These are phyloP conservation scores for Calonectria crousiana DNA, from an alignment of 2,329 filamentous ascomycete species.

Conservation along the genomic window DNA sequence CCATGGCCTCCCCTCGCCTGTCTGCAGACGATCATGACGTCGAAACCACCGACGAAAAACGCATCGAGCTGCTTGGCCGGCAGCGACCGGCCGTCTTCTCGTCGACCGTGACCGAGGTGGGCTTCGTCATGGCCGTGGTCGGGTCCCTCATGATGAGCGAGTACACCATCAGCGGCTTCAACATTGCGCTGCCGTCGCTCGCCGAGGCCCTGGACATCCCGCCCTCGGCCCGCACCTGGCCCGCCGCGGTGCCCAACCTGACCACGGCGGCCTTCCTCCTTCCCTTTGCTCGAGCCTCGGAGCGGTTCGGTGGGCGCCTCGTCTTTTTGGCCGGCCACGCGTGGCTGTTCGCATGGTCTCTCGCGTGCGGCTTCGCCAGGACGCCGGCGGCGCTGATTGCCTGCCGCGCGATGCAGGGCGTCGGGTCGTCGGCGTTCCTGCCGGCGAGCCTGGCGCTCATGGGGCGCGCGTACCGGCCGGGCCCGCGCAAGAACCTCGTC, in stretches of 20 bases:
- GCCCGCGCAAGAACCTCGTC: constrained; percentile 78
- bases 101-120: constrained; percentile 65
- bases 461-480: constrained; percentile 76
- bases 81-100: constrained; percentile 69
- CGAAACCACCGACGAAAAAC: constrained; percentile 29
- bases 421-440: constrained; percentile 76
- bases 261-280: constrained; percentile 70
- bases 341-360: constrained; percentile 76
- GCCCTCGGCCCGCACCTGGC: constrained; percentile 72
- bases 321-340: constrained; percentile 69
- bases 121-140: constrained; percentile 73
- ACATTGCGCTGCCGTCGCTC: constrained; percentile 77
- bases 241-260: constrained; percentile 70
- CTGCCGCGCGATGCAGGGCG: constrained; percentile 78
- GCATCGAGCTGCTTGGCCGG: constrained; percentile 71
- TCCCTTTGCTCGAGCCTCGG: constrained; percentile 69
- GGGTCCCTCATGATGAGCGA: constrained; percentile 76
- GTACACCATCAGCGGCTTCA: constrained; percentile 83
- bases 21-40: background rate
- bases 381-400: constrained; percentile 77
- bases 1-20: background rate
- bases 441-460: constrained; percentile 78
- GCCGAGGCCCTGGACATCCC: constrained; percentile 74
- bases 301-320: constrained; percentile 71
- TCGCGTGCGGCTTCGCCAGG: constrained; percentile 75